A percentile compares a stretch with the other conserved stretches of the same genome.
Evolutionary conservation across 768 basidiomycete species (phyloP).

Genomic region (Russula olivacea): DNA sequence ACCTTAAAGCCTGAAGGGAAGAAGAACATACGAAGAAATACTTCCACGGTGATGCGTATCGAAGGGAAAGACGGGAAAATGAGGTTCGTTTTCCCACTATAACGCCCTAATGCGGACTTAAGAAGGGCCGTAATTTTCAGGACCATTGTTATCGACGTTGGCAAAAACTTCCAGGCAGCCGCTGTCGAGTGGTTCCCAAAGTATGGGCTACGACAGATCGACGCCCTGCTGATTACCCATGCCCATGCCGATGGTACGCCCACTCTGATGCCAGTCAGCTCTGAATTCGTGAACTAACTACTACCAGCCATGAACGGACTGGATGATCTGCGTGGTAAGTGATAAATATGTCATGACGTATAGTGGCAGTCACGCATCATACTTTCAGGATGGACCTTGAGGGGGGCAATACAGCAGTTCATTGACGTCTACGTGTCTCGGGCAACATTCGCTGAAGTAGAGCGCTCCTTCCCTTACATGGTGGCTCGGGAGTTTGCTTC

Average conservation of each 20-base stretch:
- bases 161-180: constrained; percentile 71
- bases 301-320: constrained; percentile 74
- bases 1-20: constrained; percentile 63
- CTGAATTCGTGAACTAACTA: not conserved
- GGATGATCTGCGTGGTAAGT: constrained; percentile 77
- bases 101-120: not conserved
- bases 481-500: constrained; percentile 69
- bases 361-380: not conserved
- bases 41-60: constrained; percentile 60
- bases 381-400: constrained; percentile 64
- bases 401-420: constrained; percentile 54
- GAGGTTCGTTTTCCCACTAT: constrained; percentile 42
- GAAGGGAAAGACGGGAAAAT: constrained; percentile 35
- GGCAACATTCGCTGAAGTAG: constrained; percentile 59
- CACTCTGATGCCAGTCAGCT: not conserved
- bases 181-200: constrained; percentile 59
- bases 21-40: constrained; percentile 83
- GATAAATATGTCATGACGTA: not conserved
- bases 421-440: constrained; percentile 72
- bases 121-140: constrained; percentile 33
- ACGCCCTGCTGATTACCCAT: constrained; percentile 79
- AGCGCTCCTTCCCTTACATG: constrained; percentile 75
- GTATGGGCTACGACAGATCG: constrained; percentile 64
- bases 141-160: constrained; percentile 78
- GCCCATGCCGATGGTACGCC: constrained; percentile 72